Percentiles rank a stretch among this genome's conserved stretches.
Evolutionary conservation across 129 eudicot genomes (phyloP).

Genomic region (Chrysanthemum lavandulifolium): DNA sequence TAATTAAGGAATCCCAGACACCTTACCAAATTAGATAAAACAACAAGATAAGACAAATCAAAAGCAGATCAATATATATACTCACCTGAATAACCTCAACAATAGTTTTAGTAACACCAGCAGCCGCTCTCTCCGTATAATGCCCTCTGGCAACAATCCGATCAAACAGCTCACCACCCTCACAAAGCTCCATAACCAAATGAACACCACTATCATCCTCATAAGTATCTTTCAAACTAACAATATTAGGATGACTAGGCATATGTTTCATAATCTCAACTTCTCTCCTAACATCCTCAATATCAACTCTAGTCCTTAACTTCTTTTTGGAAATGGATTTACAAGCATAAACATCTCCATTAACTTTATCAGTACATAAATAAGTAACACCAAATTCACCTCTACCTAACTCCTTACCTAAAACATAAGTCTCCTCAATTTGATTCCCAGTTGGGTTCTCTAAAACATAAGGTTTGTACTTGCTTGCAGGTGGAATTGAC

Average conservation of each 20-base stretch:
- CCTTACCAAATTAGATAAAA: not conserved
- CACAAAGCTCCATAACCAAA: slow-evolving; percentile 91
- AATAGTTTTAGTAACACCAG: slow-evolving; percentile 68
- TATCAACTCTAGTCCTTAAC: slow-evolving; percentile 74
- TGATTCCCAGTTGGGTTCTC: slow-evolving; percentile 74
- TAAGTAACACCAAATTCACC: slow-evolving; percentile 95
- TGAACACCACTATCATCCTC: slow-evolving; percentile 88
- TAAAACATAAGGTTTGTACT: slow-evolving; percentile 63
- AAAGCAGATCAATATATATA: not conserved
- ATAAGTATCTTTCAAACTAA: slow-evolving; percentile 76
- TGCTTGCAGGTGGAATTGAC: slow-evolving; percentile 21
- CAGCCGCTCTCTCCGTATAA: slow-evolving; percentile 92
- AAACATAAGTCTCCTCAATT: slow-evolving; percentile 54
- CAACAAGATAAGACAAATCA: not conserved
- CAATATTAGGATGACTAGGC: slow-evolving; percentile 76
- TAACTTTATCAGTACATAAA: slow-evolving; percentile 64
- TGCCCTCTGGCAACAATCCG: slow-evolving; percentile 95
- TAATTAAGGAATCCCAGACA: no score
- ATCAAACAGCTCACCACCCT: slow-evolving; percentile 93
- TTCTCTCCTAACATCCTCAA: slow-evolving; percentile 91
- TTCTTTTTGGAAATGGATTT: slow-evolving; percentile 90
- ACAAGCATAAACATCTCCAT: slow-evolving; percentile 70
- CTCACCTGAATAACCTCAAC: slow-evolving; percentile 91
- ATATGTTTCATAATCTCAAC: slow-evolving; percentile 89
- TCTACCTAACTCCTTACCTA: slow-evolving; percentile 79